A percentile compares a stretch with the other conserved stretches of the same genome.
Conservation (phyloP, 345 rosid species). For the Salix udensis region DNA sequence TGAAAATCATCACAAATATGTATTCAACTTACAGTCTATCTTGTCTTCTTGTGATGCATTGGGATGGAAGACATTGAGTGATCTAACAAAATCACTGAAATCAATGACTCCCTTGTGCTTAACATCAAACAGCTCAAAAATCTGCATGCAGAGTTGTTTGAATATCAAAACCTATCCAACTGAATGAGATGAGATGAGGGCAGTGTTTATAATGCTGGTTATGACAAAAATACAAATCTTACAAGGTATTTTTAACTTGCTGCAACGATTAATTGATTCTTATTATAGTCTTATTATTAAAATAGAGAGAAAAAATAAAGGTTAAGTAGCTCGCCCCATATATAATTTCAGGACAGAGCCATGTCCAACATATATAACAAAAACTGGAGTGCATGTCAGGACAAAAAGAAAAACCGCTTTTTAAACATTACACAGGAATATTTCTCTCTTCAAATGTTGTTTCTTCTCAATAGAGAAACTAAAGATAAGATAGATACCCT, state of each 20-base stretch:
- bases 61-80: constrained; percentile 89
- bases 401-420: neutral
- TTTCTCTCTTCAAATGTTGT: neutral
- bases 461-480: neutral
- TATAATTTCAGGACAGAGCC: neutral
- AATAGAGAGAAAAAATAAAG: neutral
- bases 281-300: neutral
- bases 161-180: neutral
- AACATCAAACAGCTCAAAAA: constrained; percentile 89
- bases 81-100: constrained; percentile 89
- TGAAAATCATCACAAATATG: neutral
- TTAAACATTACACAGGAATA: neutral
- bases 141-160: constrained; percentile 43
- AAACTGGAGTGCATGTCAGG: neutral
- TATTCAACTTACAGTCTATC: constrained; percentile 67
- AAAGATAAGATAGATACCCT: constrained; percentile 43
- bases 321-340: neutral
- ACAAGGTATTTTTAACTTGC: neutral
- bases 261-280: neutral
- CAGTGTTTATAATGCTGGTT: neutral
- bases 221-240: neutral
- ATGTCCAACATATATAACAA: neutral
- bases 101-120: constrained; percentile 89
- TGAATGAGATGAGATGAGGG: neutral
- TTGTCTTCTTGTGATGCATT: constrained; percentile 76